Evolutionary conservation across 2,329 filamentous ascomycete species (phyloP).

Genomic region (Acarospora socialis): DNA sequence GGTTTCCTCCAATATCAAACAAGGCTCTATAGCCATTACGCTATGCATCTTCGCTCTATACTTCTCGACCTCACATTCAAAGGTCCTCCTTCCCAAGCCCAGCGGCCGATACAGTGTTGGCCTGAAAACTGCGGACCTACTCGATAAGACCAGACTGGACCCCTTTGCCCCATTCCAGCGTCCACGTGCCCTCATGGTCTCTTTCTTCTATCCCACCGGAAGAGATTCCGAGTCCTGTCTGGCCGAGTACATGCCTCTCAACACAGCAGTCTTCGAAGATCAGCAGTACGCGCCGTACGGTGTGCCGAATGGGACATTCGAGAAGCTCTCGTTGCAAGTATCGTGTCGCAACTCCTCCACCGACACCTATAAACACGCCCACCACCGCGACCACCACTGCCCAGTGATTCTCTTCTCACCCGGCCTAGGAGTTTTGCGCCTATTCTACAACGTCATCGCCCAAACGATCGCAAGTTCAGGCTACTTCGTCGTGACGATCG

Average conservation of each 20-base stretch:
- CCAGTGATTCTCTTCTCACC: conserved; percentile 6
- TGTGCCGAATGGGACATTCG: conserved; percentile 4
- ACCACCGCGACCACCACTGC: background rate
- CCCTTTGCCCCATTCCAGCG: conserved; percentile 1
- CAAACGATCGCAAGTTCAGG: conserved; percentile 5
- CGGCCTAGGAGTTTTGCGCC: background rate
- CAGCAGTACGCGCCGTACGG: background rate
- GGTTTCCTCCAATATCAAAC: no score
- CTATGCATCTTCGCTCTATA: conserved; percentile 5
- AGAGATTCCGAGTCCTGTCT: background rate
- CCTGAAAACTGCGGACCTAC: conserved; percentile 1
- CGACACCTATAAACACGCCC: conserved; percentile 1
- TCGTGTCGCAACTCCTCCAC: no score
- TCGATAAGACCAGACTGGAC: conserved; percentile 3
- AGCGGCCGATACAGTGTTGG: conserved; percentile 1
- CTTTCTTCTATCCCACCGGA: conserved; percentile 2
- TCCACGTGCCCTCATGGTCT: conserved; percentile 2
- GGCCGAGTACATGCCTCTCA: conserved; percentile 2
- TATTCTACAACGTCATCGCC: conserved; percentile 5
- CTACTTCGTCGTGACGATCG: conserved; percentile 7
- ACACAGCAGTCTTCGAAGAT: conserved; percentile 3
- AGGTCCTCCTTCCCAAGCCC: conserved; percentile 3
- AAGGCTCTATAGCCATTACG: no score
- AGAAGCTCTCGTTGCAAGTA: conserved; percentile 2
- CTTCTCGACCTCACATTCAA: background rate